Evolutionary conservation across 2,329 filamentous ascomycete species (phyloP), one percentile per base, ranked within the genome.

Genomic region (Akanthomyces lecanii): DNA sequence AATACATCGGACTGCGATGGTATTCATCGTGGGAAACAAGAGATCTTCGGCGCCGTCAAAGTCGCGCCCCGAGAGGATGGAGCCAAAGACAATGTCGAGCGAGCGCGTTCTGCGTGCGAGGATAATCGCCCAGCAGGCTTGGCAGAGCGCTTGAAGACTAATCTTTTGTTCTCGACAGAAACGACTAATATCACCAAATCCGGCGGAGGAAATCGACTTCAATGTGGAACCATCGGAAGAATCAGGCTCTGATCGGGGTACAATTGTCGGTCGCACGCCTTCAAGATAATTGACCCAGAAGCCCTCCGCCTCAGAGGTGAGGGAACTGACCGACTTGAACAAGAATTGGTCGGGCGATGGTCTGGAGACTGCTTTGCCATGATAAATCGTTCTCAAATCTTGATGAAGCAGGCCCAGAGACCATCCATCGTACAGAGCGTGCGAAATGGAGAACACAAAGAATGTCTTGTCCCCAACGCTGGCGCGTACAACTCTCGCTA

Each of bases 21-120:
- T 97, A 70, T 96, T 97, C 90, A 97, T 97, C 0, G 90, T 91
- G 0, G 93, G 94, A 69, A 97, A 97, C 71, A 93, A 81, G 14
- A 94, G 75, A 30, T 84, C 74, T 50, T 89, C 84, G 0, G 86
- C 83, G 18, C 84, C 82, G 52, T 90, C 87, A 11, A 85, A 86
- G 63, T 95, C 91, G n/a, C 94, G 84, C 18, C 94, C 93, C 0
- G 92, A 92, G 14, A 97, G 79, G 1, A 97, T 89, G 0, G 91
- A 85, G 0, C 94, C 94, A 70, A 95, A 97, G 0, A 86, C 82
- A 4, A 96, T 83, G 67, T 97, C 92, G 0, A 96, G 81, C 0
- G 83, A 84, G 3, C 80, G 76, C 1, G 84, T 80, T 53, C 85
- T 80, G 0, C 83, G 81, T 1, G 91, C 87, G 1, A 96, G 80